A percentile compares a stretch with the other conserved stretches of the same genome.
Evolutionary conservation across 2,329 filamentous ascomycete species (phyloP).

Genomic region (Pseudocercospora ulei): DNA sequence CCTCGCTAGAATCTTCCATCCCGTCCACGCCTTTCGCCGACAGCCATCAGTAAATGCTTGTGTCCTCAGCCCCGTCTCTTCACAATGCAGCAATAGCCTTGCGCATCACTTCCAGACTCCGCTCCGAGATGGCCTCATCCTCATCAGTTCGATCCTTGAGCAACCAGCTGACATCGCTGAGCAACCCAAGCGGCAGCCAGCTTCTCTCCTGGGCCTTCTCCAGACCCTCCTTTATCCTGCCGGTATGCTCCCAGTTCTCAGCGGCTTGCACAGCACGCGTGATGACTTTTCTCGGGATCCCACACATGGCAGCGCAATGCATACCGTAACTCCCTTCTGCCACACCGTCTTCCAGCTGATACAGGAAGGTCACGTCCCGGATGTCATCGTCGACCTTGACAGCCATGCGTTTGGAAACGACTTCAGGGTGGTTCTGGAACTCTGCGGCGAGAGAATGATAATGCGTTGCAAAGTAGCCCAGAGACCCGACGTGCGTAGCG

Average conservation of each 20-base stretch:
- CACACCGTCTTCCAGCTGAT: slow-evolving; percentile 85
- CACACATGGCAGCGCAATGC: slow-evolving; percentile 98
- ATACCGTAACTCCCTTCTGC: slow-evolving; percentile 97
- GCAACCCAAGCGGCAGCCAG: slow-evolving; percentile 72
- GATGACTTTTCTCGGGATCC: slow-evolving; percentile 73
- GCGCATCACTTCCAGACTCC: slow-evolving; percentile 48
- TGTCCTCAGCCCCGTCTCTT: slow-evolving; percentile 4
- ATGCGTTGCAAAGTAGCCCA: slow-evolving; percentile 96
- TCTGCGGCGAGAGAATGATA: slow-evolving; percentile 91
- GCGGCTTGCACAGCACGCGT: slow-evolving; percentile 80
- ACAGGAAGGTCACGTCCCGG: slow-evolving; percentile 87
- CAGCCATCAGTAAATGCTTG: too few species aligned
- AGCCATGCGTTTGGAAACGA: slow-evolving; percentile 78
- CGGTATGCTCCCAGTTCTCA: slow-evolving; percentile 89
- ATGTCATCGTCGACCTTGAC: slow-evolving; percentile 82
- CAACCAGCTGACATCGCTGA: slow-evolving; percentile 77
- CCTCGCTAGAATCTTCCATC: too few species aligned
- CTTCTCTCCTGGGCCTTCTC: slow-evolving; percentile 62
- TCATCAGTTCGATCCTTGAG: slow-evolving; percentile 47
- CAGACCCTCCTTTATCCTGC: slow-evolving; percentile 74
- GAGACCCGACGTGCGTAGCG: slow-evolving; percentile 80
- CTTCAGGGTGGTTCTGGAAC: slow-evolving; percentile 81
- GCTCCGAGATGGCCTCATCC: slow-evolving; percentile 39
- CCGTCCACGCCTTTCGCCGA: too few species aligned
- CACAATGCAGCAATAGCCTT: slow-evolving; percentile 49